These are phyloP conservation scores for Cicer cuneatum DNA, from an alignment of 306 rosid genomes.

Conservation along the genomic window DNA sequence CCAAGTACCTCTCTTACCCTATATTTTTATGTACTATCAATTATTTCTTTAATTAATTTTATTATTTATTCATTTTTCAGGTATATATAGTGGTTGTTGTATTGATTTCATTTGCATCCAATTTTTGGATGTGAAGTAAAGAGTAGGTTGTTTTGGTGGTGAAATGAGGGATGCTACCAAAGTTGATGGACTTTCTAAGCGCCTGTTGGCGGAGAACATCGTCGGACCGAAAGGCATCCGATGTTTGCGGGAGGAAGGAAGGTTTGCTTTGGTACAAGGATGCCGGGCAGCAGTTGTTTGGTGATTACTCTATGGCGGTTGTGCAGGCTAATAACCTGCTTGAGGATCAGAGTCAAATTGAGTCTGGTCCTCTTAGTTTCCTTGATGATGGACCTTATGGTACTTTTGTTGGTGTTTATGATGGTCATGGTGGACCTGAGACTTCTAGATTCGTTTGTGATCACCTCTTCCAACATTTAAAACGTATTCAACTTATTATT, in stretches of 20 bases:
- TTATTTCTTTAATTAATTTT: not conserved
- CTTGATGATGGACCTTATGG: slow-evolving; percentile 81
- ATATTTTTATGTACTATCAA: not conserved
- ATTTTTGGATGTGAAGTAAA: slow-evolving; percentile 69
- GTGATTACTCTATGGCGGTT: slow-evolving; percentile 93
- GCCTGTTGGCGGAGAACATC: slow-evolving; percentile 83
- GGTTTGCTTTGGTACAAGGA: slow-evolving; percentile 96
- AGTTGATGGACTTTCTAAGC: slow-evolving; percentile 78
- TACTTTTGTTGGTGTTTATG: slow-evolving; percentile 83
- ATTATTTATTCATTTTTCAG: not conserved
- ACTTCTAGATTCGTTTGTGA: slow-evolving; percentile 83
- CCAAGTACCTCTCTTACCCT: no score
- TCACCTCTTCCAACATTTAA: slow-evolving; percentile 77
- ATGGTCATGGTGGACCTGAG: slow-evolving; percentile 98
- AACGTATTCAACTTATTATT: slow-evolving; percentile 43
- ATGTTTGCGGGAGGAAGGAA: slow-evolving; percentile 75
- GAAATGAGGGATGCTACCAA: slow-evolving; percentile 99
- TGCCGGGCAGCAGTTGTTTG: slow-evolving; percentile 79
- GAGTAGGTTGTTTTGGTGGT: slow-evolving; percentile 67
- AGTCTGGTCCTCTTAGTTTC: slow-evolving; percentile 82
- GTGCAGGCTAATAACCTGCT: slow-evolving; percentile 96
- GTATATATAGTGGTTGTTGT: not conserved
- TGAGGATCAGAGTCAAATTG: slow-evolving; percentile 95
- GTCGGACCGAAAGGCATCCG: slow-evolving; percentile 57
- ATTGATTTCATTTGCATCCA: slow-evolving; percentile 52